Percentiles rank a stretch among this genome's conserved stretches.
These are phyloP conservation scores for Bretziella fagacearum DNA, from an alignment of 2,329 filamentous ascomycete genomes.

Conservation along the genomic window DNA sequence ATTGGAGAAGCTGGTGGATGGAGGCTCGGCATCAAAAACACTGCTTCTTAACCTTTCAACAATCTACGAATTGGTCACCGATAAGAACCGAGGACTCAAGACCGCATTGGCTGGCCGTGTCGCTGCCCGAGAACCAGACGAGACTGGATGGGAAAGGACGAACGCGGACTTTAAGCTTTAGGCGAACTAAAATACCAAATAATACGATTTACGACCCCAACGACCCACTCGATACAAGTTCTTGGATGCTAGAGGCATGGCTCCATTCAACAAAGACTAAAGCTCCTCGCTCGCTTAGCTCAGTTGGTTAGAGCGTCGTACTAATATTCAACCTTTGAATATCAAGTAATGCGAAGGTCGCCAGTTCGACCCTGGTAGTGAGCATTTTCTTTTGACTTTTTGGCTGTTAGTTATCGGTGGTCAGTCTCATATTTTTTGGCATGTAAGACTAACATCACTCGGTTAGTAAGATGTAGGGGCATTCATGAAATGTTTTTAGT, in stretches of 20 bases:
- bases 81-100: conserved; percentile 56
- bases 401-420: conserved; percentile 8
- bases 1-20: conserved; percentile 48
- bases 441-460: neutral
- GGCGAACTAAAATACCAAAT: too few species aligned
- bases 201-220: too few species aligned
- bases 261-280: conserved; percentile 16
- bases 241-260: too few species aligned
- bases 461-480: neutral
- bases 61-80: conserved; percentile 80
- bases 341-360: conserved; percentile 15
- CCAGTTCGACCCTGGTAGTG: conserved; percentile 15
- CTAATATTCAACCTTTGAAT: conserved; percentile 11
- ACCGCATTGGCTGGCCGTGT: conserved; percentile 51
- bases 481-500: neutral
- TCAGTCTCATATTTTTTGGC: conserved; percentile 8
- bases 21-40: conserved; percentile 53
- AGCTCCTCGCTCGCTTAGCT: conserved; percentile 13
- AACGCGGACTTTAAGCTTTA: conserved; percentile 64
- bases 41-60: conserved; percentile 81
- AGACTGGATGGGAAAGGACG: conserved; percentile 50
- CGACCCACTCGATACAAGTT: too few species aligned
- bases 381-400: conserved; percentile 8
- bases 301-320: conserved; percentile 15
- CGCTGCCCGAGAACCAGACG: conserved; percentile 38